phyloP scores from a whole-genome alignment of 2,329 filamentous ascomycete species.

The Microsporum ferrugineum region DNA sequence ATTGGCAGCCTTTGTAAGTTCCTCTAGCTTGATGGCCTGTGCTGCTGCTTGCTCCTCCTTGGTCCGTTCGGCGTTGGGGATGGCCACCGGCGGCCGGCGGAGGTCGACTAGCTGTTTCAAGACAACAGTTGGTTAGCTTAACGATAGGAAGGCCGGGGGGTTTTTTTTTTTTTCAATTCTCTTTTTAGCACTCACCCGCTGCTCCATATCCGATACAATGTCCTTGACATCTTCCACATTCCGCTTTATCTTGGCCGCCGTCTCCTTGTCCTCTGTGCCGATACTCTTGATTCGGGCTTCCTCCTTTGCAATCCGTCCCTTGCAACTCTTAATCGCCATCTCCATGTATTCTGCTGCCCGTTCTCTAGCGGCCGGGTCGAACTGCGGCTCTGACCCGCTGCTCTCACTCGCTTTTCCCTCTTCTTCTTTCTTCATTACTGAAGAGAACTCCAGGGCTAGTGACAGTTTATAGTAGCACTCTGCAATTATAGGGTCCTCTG shows the following conservation, averaged over 20 bases:
- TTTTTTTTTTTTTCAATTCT: not conserved
- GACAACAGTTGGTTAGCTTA: not conserved
- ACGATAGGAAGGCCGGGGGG: too few relatives aligned
- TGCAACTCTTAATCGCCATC: constrained; percentile 48
- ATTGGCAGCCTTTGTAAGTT: constrained; percentile 46
- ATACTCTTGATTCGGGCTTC: constrained; percentile 32
- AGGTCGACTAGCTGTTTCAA: constrained; percentile 44
- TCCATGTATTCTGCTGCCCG: constrained; percentile 47
- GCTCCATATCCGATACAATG: constrained; percentile 51
- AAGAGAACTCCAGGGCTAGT: constrained; percentile 85
- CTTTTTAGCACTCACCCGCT: constrained; percentile 36
- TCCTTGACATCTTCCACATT: constrained; percentile 49
- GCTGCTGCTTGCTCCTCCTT: constrained; percentile 29
- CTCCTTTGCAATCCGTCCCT: constrained; percentile 44
- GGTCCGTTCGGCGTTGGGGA: constrained; percentile 29
- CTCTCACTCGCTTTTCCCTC: constrained; percentile 23
- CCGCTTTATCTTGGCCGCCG: constrained; percentile 31
- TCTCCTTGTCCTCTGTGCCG: constrained; percentile 32
- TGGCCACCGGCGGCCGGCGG: constrained; percentile 41
- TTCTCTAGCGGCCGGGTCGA: constrained; percentile 44
- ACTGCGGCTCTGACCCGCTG: constrained; percentile 7
- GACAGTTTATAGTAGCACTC: constrained; percentile 97
- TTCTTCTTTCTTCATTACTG: constrained; percentile 47
- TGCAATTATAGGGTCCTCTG: constrained; percentile 73
- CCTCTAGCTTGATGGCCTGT: constrained; percentile 27